Evolutionary conservation across 495 filamentous ascomycete species (phyloP).

Genomic region (Pyrenula massariospora): DNA sequence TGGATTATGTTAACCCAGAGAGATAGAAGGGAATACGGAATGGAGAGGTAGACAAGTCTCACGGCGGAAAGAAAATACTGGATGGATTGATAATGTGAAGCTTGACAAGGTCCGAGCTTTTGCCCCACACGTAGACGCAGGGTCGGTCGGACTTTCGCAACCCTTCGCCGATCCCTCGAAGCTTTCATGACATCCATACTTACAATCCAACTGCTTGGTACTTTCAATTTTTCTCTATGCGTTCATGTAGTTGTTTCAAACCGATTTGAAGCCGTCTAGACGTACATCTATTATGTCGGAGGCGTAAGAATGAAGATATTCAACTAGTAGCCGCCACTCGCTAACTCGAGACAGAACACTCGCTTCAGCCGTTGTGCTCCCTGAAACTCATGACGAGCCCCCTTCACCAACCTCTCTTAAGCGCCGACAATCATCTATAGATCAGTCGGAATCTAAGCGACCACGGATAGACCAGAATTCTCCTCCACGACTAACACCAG

Average conservation of each 20-base stretch:
- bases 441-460: constrained; percentile 7
- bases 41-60: no score
- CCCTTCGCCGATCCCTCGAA: neutral
- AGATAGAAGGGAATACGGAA: no score
- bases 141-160: neutral
- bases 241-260: no score
- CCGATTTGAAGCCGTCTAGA: no score
- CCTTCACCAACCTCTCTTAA: constrained; percentile 12
- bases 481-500: constrained; percentile 3
- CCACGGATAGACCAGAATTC: constrained; percentile 8
- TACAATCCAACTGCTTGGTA: no score
- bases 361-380: constrained; percentile 55
- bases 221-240: no score
- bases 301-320: no score
- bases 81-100: neutral
- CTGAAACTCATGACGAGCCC: constrained; percentile 28
- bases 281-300: no score
- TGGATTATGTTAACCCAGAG: no score
- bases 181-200: no score
- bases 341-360: constrained; percentile 19
- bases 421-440: constrained; percentile 7
- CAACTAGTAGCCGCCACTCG: no score
- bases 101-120: neutral
- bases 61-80: neutral
- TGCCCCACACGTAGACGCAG: neutral